phyloP scores from a whole-genome alignment of 1,284 basidiomycete species.

The Ganoderma meredithae region DNA sequence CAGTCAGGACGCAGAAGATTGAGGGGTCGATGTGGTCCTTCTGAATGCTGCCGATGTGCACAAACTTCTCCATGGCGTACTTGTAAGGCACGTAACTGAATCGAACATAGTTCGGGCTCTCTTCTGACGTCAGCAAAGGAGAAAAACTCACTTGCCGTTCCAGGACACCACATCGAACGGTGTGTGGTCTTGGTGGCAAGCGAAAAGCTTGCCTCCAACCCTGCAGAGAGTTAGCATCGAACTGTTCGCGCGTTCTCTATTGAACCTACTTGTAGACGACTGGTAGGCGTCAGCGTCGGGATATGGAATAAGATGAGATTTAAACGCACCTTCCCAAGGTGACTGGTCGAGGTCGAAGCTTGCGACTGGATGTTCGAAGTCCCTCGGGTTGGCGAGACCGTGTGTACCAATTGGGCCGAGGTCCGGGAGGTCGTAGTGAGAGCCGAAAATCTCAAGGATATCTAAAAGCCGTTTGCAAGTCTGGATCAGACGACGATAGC shows the following conservation, averaged over 20 bases:
- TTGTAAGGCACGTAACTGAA: conserved; percentile 76
- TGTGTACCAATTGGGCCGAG: conserved; percentile 71
- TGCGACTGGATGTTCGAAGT: conserved; percentile 71
- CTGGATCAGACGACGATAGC: background rate
- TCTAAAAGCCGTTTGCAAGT: conserved; percentile 3
- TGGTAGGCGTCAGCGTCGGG: conserved; percentile 30
- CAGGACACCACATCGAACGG: conserved; percentile 80
- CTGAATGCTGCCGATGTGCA: conserved; percentile 69
- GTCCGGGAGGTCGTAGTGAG: conserved; percentile 71
- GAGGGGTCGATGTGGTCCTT: conserved; percentile 73
- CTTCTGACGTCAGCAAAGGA: background rate
- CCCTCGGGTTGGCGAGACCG: conserved; percentile 67
- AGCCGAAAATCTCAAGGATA: conserved; percentile 66
- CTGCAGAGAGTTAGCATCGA: conserved; percentile 41
- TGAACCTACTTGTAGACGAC: conserved; percentile 57
- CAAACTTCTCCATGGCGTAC: conserved; percentile 72
- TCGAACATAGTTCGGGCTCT: background rate
- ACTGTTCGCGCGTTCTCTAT: background rate
- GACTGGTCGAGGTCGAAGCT: conserved; percentile 69
- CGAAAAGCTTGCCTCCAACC: conserved; percentile 63
- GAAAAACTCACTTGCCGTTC: conserved; percentile 62
- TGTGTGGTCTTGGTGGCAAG: conserved; percentile 67
- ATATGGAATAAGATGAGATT: background rate
- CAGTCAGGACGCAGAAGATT: conserved; percentile 70
- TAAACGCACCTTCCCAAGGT: conserved; percentile 59